Evolutionary conservation across 2,329 filamentous ascomycete species (phyloP).

Genomic region (Sporothrix protearum): DNA sequence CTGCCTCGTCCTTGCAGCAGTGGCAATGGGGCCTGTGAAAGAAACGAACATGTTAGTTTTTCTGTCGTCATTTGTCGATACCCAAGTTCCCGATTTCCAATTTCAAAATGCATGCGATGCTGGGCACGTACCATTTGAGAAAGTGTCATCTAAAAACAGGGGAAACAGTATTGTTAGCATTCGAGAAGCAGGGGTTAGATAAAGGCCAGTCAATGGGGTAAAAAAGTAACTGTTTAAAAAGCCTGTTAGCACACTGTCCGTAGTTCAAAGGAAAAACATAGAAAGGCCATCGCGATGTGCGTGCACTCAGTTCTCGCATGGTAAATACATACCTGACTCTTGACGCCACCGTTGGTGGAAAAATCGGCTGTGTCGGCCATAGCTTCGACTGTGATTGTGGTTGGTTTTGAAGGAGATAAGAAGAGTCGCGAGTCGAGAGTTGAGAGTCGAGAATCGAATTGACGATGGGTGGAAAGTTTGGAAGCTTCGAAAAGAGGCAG

Average conservation of each 20-base stretch:
- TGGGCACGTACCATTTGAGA: background rate
- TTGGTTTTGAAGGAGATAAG: background rate
- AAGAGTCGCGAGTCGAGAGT: background rate
- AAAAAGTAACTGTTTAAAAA: background rate
- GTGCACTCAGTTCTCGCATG: background rate
- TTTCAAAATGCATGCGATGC: background rate
- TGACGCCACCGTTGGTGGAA: slow-evolving; percentile 44
- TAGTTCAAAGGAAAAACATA: background rate
- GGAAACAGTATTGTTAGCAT: background rate
- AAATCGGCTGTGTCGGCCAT: slow-evolving; percentile 45
- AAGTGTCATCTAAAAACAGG: background rate
- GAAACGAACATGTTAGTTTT: slow-evolving; percentile 5
- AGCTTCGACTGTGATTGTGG: slow-evolving; percentile 27
- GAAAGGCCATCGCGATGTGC: background rate
- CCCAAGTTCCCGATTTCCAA: too few relatives aligned
- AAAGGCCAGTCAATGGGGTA: background rate
- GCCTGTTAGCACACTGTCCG: background rate
- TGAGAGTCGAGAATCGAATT: background rate
- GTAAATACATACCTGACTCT: slow-evolving; percentile 50
- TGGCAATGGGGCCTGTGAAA: slow-evolving; percentile 54
- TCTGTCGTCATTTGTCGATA: background rate
- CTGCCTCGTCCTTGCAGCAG: slow-evolving; percentile 54
- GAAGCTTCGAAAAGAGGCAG: background rate
- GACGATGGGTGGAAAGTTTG: background rate
- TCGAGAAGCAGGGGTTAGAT: background rate